Base-by-base conservation (phyloP, 257 asterid genomes). In the Solanum bukasovii region DNA sequence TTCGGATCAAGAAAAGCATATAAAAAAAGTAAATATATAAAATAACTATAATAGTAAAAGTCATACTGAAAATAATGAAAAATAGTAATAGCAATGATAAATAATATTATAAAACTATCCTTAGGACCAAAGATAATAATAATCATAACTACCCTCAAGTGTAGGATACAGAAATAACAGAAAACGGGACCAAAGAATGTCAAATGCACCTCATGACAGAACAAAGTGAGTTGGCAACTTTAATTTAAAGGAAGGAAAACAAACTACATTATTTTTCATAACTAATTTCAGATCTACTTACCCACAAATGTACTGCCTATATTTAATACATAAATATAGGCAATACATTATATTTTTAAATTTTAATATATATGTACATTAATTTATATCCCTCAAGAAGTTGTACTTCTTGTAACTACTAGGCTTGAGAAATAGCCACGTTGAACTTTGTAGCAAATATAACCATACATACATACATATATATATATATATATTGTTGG, bases 1-100 rank as follows among this genome's bases (percentile, higher is more conserved):
- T 42, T 11, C 0, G 0, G 5, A 0, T 7, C 10, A 0, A 6
- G 16, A 14, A 5, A 13, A 0, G 38, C 59, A 49, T 14, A 2
- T 56, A 2, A 46, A 46, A 46, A 46, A 4, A 18, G 8, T 18
- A 18, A 56, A 3, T 56, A 56, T 56, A 8, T 59, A 3, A 59
- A 52, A 21, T 9, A 59, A 8, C 10, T 59, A 59, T 7, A 21
- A 7, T 8, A 20, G 6, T 16, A 18, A 18, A 52, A 52, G 9
- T 16, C 21, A 49, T 13, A 46, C 3, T 0, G 7, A 49, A 46
- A 49, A 44, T 44, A 44, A 44, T 11, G 0, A 4, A 44, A 44
- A 44, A 49, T 3, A 49, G 0, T 49, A 49, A 49, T 49, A 56
- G 1, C 25, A 56, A 56, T 3, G 4, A 56, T 20, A 3, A 18